Evolutionary conservation across 768 basidiomycete genomes (phyloP).

Genomic region (Mycena sanguinolenta): DNA sequence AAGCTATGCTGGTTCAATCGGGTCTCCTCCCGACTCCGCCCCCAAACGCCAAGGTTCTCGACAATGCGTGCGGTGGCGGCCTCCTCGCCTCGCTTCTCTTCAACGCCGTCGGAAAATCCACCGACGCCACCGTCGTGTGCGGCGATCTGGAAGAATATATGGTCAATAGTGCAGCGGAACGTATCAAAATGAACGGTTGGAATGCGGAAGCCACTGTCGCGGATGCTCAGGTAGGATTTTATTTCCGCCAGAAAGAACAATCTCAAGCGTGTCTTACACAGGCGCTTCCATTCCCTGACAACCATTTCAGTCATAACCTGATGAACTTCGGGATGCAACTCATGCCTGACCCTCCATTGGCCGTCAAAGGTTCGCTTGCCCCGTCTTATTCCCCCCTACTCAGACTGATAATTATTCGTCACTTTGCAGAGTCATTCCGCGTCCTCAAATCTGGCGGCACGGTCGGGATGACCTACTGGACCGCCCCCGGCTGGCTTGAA

Average conservation of each 20-base stretch:
- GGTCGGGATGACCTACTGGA: constrained; percentile 19
- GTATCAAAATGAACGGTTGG: constrained; percentile 28
- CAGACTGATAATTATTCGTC: not conserved
- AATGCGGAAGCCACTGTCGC: constrained; percentile 23
- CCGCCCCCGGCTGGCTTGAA: constrained; percentile 23
- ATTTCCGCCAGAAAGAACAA: not conserved
- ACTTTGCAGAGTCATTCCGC: constrained; percentile 21
- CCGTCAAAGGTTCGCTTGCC: constrained; percentile 14
- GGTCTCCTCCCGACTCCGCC: constrained; percentile 28
- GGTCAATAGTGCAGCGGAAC: constrained; percentile 13
- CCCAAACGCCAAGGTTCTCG: constrained; percentile 20
- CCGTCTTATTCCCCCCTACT: no score
- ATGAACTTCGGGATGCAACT: constrained; percentile 31
- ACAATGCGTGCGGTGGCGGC: constrained; percentile 27
- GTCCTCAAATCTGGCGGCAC: constrained; percentile 17
- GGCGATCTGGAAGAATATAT: constrained; percentile 21
- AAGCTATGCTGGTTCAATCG: constrained; percentile 12
- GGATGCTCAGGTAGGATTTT: constrained; percentile 26
- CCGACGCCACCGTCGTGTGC: constrained; percentile 16
- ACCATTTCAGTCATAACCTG: constrained; percentile 30
- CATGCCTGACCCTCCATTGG: constrained; percentile 21
- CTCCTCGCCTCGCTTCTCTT: constrained; percentile 17
- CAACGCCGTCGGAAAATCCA: not conserved
- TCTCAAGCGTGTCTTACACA: not conserved
- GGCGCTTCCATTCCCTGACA: constrained; percentile 23